Evolutionary conservation across 768 basidiomycete species (phyloP).

Genomic region (Phylloporus sp.): DNA sequence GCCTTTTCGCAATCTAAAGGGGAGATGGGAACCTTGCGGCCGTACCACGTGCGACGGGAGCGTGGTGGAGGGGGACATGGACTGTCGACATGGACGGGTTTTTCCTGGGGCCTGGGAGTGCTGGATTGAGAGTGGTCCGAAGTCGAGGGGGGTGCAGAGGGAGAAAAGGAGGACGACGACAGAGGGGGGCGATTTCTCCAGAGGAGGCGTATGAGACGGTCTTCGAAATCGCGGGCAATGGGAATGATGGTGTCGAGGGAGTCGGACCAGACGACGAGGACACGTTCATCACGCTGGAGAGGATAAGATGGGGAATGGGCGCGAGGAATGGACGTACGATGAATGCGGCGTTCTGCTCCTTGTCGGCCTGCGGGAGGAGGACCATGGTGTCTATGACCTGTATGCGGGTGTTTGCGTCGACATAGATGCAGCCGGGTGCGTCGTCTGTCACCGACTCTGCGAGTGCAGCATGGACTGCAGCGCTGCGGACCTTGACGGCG

Average conservation of each 20-base stretch:
- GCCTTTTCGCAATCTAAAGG: conserved; percentile 30
- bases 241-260: conserved; percentile 68
- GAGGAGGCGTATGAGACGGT: conserved; percentile 51
- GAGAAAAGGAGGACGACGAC: conserved; percentile 23
- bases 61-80: conserved; percentile 25
- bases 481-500: conserved; percentile 48
- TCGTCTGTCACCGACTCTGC: conserved; percentile 33
- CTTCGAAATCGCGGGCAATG: conserved; percentile 46
- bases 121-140: conserved; percentile 36
- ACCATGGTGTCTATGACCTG: conserved; percentile 79
- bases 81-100: conserved; percentile 9
- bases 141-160: conserved; percentile 30
- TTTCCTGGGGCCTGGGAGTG: conserved; percentile 15
- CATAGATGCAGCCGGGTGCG: conserved; percentile 36
- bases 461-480: conserved; percentile 47
- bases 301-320: neutral
- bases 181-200: conserved; percentile 40
- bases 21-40: conserved; percentile 42
- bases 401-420: conserved; percentile 62
- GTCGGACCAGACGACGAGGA: conserved; percentile 82
- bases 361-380: conserved; percentile 53
- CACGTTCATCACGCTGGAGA: conserved; percentile 70
- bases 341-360: conserved; percentile 51
- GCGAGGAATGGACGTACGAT: conserved; percentile 44
- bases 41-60: conserved; percentile 56